Conservation (phyloP, 768 basidiomycete species). For the Suillus bovinus region DNA sequence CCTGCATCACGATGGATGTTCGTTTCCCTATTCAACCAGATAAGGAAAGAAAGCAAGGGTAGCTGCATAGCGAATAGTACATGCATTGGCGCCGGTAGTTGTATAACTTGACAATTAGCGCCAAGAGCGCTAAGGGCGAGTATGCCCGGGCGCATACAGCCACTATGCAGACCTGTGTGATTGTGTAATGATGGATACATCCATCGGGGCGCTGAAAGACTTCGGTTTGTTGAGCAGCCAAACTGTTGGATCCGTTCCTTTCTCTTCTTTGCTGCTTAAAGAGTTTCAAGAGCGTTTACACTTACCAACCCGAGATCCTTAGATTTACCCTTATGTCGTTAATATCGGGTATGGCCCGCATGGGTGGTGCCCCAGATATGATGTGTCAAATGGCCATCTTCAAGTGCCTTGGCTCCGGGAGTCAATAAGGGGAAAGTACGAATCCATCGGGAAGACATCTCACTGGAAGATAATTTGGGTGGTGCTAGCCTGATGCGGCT, state of each 20-base stretch:
- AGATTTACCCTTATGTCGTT: no score
- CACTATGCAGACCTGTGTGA: slow-evolving; percentile 54
- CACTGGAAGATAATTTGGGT: no score
- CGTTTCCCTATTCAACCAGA: slow-evolving; percentile 46
- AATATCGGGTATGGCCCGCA: no score
- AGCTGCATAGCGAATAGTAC: no score
- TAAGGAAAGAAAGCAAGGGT: no score
- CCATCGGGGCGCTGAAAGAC: slow-evolving; percentile 45
- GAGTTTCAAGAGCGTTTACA: neutral
- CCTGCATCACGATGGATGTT: slow-evolving; percentile 67
- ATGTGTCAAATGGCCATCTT: no score
- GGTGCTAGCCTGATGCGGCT: no score
- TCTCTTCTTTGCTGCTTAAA: neutral
- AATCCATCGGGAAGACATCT: no score
- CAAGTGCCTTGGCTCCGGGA: no score
- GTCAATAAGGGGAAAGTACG: no score
- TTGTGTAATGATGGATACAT: slow-evolving; percentile 52
- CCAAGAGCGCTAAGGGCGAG: slow-evolving; percentile 76
- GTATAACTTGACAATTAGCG: slow-evolving; percentile 67
- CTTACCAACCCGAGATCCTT: no score
- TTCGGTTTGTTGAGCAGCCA: slow-evolving; percentile 17
- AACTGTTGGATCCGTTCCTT: neutral
- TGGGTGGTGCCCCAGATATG: no score
- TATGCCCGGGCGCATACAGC: slow-evolving; percentile 46
- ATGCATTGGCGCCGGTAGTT: slow-evolving; percentile 67